A percentile compares a stretch with the other conserved stretches of the same genome.
phyloP scores from a whole-genome alignment of 208 protist genomes.

The Wallacemonas sp. region DNA sequence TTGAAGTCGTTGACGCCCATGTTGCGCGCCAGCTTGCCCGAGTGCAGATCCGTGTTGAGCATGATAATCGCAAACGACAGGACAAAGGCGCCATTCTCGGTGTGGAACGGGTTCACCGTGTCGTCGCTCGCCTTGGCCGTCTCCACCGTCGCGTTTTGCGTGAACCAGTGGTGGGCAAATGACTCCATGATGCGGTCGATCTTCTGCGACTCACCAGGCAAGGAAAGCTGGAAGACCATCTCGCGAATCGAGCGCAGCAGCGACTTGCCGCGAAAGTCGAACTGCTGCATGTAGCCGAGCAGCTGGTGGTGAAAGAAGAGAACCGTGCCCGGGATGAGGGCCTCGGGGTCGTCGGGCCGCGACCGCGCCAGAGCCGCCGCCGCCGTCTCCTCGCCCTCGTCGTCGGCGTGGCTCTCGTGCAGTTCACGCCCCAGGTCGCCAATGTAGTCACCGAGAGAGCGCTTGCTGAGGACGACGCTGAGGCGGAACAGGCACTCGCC shows the following conservation, averaged over 20 bases:
- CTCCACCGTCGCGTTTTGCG: conserved; percentile 44
- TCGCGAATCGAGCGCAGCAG: conserved; percentile 83
- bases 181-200: conserved; percentile 94
- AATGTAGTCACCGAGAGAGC: conserved; percentile 85
- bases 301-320: conserved; percentile 79
- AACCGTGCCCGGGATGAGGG: conserved; percentile 53
- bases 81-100: conserved; percentile 87
- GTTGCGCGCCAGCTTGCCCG: conserved; percentile 90
- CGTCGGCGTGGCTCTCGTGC: conserved; percentile 6
- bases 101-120: conserved; percentile 86
- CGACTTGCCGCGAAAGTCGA: conserved; percentile 76
- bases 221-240: conserved; percentile 79
- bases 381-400: conserved; percentile 18
- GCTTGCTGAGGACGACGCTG: conserved; percentile 82
- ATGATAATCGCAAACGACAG: conserved; percentile 99
- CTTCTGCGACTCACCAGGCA: conserved; percentile 94
- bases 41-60: conserved; percentile 99
- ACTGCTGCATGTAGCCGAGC: conserved; percentile 75
- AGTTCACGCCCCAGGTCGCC: conserved; percentile 77
- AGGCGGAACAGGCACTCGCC: conserved; percentile 79
- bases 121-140: conserved; percentile 29
- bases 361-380: conserved; percentile 10
- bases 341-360: conserved; percentile 20
- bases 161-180: conserved; percentile 84
- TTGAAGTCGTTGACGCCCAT: conserved; percentile 95